phyloP scores from a whole-genome alignment of 257 asterid species.

The Solanum chaucha region DNA sequence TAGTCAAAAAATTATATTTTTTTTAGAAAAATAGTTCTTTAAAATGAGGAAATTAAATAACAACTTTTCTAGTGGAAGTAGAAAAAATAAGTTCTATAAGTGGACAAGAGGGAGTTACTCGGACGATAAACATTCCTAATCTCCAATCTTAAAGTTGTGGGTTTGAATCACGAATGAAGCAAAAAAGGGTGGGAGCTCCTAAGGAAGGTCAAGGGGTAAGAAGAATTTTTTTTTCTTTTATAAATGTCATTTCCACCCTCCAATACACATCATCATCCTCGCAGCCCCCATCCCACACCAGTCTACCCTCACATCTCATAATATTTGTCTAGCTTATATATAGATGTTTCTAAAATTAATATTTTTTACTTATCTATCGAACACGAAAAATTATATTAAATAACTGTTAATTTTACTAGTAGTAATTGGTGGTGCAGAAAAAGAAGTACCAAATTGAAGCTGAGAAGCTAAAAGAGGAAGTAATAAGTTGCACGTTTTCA shows the following conservation, averaged over 20 bases:
- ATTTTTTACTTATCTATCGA: no score
- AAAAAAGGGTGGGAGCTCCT: no score
- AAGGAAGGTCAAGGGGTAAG: no score
- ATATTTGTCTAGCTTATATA: no score
- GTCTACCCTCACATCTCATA: not conserved
- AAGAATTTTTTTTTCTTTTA: no score
- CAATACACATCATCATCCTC: no score
- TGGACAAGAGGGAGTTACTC: not conserved
- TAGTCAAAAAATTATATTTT: not conserved
- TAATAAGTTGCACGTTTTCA: constrained; percentile 7
- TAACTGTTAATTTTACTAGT: not conserved
- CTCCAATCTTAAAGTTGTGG: no score
- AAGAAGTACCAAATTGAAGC: constrained; percentile 17
- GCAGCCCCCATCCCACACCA: not conserved
- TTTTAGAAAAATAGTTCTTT: not conserved
- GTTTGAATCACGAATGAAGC: no score
- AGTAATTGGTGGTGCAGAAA: constrained; percentile 10
- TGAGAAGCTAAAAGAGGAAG: constrained; percentile 27
- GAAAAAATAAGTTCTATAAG: not conserved
- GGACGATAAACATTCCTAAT: not conserved
- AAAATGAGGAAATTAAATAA: not conserved
- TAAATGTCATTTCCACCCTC: no score
- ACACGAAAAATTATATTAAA: no score
- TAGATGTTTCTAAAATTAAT: no score
- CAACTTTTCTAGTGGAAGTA: not conserved